These are phyloP conservation scores for Coffea eugenioides DNA, from an alignment of 257 asterid species.

Conservation along the genomic window DNA sequence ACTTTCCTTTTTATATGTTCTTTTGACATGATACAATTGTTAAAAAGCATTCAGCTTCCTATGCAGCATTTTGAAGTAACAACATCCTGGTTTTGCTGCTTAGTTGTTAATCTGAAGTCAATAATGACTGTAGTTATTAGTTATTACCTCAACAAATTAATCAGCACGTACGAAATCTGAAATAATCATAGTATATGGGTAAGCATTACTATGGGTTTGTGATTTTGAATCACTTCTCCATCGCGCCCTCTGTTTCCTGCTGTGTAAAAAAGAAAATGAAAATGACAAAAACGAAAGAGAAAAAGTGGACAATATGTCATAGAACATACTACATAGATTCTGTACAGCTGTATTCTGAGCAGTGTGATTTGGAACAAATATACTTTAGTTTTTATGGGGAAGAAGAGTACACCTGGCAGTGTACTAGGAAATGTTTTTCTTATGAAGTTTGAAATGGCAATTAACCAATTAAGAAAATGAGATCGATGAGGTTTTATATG, in stretches of 20 bases:
- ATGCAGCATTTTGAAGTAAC: neutral
- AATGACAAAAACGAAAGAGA: neutral
- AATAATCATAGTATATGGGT: neutral
- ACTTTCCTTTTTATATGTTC: slow-evolving; percentile 1
- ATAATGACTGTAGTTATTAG: neutral
- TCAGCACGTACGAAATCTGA: neutral
- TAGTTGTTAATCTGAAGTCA: neutral
- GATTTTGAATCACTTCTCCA: neutral
- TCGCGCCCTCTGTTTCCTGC: neutral
- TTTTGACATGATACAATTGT: neutral
- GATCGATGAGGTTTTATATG: too few species aligned
- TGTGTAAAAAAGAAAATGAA: neutral
- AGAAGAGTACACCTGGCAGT: neutral
- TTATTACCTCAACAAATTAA: neutral
- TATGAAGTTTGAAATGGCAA: neutral
- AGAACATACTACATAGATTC: neutral
- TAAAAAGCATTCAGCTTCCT: neutral
- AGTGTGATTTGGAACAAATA: neutral
- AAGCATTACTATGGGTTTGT: neutral
- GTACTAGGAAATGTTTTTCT: neutral
- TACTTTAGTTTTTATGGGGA: neutral
- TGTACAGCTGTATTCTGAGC: neutral
- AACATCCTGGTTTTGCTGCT: neutral
- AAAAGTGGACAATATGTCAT: neutral
- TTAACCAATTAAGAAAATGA: neutral